These are phyloP conservation scores for Ascochyta koolunga DNA, from an alignment of 2,329 filamentous ascomycete species.

Conservation along the genomic window DNA sequence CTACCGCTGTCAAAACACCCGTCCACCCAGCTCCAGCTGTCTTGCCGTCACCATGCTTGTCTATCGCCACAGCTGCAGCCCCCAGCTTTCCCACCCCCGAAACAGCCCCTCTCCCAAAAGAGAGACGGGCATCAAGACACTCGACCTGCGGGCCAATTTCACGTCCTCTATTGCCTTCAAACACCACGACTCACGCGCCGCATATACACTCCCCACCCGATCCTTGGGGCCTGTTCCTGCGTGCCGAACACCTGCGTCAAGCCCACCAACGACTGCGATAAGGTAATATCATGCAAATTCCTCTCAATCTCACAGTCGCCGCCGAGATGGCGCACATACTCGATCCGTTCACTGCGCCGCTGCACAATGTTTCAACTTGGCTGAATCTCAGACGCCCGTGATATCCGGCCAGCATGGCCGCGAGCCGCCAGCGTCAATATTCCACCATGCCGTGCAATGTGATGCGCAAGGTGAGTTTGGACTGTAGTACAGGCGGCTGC, in stretches of 20 bases:
- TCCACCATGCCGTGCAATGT: too few relatives aligned
- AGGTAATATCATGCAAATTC: not conserved
- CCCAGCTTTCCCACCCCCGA: not conserved
- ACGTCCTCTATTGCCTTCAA: constrained; percentile 1
- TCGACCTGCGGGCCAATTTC: constrained; percentile 2
- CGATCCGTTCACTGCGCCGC: not conserved
- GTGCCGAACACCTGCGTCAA: not conserved
- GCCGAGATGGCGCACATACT: not conserved
- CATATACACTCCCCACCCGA: not conserved
- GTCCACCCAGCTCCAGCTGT: too few relatives aligned
- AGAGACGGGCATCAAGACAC: constrained; percentile 6
- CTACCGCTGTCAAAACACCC: constrained; percentile 1
- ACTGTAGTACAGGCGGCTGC: constrained; percentile 1
- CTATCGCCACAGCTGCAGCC: not conserved
- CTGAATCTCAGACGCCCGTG: not conserved
- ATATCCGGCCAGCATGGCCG: not conserved
- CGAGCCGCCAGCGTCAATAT: too few relatives aligned
- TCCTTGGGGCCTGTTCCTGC: constrained; percentile 8
- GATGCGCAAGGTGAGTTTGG: not conserved
- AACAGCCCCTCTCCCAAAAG: constrained; percentile 6
- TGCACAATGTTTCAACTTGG: not conserved
- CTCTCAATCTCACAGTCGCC: not conserved
- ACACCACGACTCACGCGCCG: not conserved
- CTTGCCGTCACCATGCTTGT: not conserved
- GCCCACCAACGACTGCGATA: not conserved